Base-by-base conservation (phyloP, 2,329 filamentous ascomycete species). In the Penicillium sp. region DNA sequence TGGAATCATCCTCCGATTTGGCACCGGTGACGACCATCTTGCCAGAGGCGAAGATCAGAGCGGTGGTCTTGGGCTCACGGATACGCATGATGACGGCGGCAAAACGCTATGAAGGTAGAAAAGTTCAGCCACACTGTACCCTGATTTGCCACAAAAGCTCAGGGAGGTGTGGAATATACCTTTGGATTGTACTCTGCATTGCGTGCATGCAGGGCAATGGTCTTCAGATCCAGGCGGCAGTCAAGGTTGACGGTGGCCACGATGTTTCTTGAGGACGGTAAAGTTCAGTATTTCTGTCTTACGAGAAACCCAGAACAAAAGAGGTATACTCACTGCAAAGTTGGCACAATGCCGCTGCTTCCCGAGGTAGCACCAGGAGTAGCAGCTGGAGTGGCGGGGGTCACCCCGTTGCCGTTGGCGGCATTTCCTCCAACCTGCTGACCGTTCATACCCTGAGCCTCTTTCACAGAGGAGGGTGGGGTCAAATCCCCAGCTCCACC, bases 1-100 rank as follows among this genome's bases (percentile, higher is more conserved):
- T 96, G 50, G 89, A 95, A 69, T 97, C 93, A 69, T 97, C 93
- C 68, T 97, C 93, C 1, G 89, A 95, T 74, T 97, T 97, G 54
- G 91, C 91, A 75, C 91, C 91, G 44, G 93, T 97, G 13, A 97
- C 93, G 38, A 97, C 93, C 93, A 98, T 97, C 81, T 98, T 98
- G 73, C 93, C 93, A 1, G 87, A 94, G 49, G 93, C 93, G 64
- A 98, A 98, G 77, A 98, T 97, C 47, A 98, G 75, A 5, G 93
- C 93, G 2, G 93, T 98, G 4, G 93, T 98, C 78, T 98, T 98
- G 51, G 93, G 93, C 65, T 98, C 93, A 65, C 93, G 90, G 61
- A 98, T 98, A 76, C 93, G 89, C 93, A 98, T 97, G 72, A 98
- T 97, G 57, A 97, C 91, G 67, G 91, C 91, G 62, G 91, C 93